Conservation (phyloP, 2,329 filamentous ascomycete species). For the Beauveria australis region DNA sequence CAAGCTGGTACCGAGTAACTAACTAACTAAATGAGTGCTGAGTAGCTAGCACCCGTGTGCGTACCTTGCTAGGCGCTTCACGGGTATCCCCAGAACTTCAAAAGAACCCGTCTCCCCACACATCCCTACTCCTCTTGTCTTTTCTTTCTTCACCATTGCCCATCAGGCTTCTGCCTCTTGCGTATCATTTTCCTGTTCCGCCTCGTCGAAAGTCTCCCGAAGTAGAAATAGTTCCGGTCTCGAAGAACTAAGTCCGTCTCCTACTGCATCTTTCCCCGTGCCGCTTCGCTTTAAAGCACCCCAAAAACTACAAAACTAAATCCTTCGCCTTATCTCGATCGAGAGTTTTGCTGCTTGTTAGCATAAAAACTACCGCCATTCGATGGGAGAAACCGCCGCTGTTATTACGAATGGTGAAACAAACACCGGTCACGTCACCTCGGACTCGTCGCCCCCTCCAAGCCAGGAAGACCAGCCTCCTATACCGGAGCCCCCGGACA, state of each 20-base stretch:
- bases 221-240: not conserved
- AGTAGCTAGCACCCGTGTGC: not conserved
- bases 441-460: constrained; percentile 29
- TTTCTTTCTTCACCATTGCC: constrained; percentile 13
- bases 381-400: constrained; percentile 33
- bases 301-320: constrained; percentile 1
- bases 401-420: constrained; percentile 33
- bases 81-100: not conserved
- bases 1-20: not conserved
- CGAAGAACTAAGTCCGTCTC: not conserved
- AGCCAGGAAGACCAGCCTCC: constrained; percentile 30
- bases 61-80: not conserved
- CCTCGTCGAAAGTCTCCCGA: not conserved
- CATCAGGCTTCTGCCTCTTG: constrained; percentile 11
- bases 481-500: constrained; percentile 30
- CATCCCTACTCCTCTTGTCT: constrained; percentile 17
- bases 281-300: not conserved
- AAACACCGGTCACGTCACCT: constrained; percentile 27
- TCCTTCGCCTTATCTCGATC: not conserved
- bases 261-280: constrained; percentile 13
- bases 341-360: constrained; percentile 11
- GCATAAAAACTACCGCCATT: constrained; percentile 24
- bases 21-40: not conserved
- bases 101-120: constrained; percentile 13
- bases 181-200: constrained; percentile 4